Base-by-base conservation (phyloP, 768 basidiomycete genomes). In the Tricholoma sp. region DNA sequence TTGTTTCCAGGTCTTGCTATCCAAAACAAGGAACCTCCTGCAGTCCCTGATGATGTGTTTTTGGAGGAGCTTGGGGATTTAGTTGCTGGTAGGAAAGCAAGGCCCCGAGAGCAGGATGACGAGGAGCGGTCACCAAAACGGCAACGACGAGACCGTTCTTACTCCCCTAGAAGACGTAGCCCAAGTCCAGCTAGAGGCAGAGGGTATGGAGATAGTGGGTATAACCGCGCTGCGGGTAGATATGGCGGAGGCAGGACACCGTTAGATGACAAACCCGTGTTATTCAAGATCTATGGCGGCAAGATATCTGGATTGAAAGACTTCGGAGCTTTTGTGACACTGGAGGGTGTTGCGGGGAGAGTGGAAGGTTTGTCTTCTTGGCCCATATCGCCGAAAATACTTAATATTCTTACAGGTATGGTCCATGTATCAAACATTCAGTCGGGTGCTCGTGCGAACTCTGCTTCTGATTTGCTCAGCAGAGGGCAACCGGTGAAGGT, bases 401-500 rank as follows among this genome's bases (percentile, higher is more conserved):
- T 62, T 33, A 66, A 31, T 44, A 39, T 15, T 33, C 36, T 5
- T 58, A 15, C 56, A 98, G 96, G 96, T n/a, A 85, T 99, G 87
- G 91, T 98, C 20, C 97, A 98, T 69, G 87, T 98, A 61, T 96
- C 95, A 24, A 89, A 86, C 59, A 96, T 98, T 48, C 91, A 94
- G 63, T 77, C 81, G 60, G 89, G 90, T 17, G 84, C 85, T 12
- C 86, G 97, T 52, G 89, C 90, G 37, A 92, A 93, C 66, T 86
- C 93, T 37, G 87, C 95, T 10, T 75, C 85, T 37, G 97, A 99
- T 68, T 76, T 97, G 42, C 80, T 98, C 52, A 88, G 83, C 59
- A 81, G 94, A 56, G 87, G 88, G 18, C 91, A 98, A 65, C 65
- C 76, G 12, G 92, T 97, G 59, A 98, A 96, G 69, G 91, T 98